Conservation (phyloP, 306 rosid genomes). For the Prunus padus region DNA sequence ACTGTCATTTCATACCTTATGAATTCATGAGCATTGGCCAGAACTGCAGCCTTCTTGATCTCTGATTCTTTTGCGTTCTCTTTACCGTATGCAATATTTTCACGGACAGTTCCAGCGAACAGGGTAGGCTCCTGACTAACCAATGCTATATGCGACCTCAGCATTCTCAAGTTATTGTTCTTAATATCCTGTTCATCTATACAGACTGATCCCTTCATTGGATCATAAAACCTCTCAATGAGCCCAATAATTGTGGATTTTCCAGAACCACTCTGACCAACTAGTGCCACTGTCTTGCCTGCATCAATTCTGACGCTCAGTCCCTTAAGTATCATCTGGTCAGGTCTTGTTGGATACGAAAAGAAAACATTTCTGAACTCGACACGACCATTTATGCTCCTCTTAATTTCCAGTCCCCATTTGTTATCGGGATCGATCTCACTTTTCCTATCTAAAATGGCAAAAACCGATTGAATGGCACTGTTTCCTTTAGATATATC, state of each 20-base stretch:
- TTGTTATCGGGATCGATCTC: constrained; percentile 67
- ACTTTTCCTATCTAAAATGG: constrained; percentile 65
- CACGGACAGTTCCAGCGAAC: constrained; percentile 69
- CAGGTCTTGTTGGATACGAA: constrained; percentile 83
- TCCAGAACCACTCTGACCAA: constrained; percentile 85
- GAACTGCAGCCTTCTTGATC: constrained; percentile 73
- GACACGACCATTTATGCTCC: constrained; percentile 52
- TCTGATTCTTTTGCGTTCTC: constrained; percentile 68
- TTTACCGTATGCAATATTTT: constrained; percentile 76
- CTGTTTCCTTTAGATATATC: constrained; percentile 78
- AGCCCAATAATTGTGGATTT: constrained; percentile 84
- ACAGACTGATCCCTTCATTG: constrained; percentile 57
- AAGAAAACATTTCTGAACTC: constrained; percentile 70
- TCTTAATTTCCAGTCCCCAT: constrained; percentile 48
- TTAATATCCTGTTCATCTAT: constrained; percentile 80
- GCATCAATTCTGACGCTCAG: constrained; percentile 65
- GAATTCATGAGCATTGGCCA: constrained; percentile 93
- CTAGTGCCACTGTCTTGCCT: constrained; percentile 70
- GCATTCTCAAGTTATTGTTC: constrained; percentile 58
- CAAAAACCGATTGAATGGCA: constrained; percentile 71
- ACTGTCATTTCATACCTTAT: constrained; percentile 49
- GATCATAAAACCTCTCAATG: constrained; percentile 87
- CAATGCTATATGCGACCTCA: constrained; percentile 80
- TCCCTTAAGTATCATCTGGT: constrained; percentile 73
- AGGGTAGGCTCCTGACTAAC: constrained; percentile 86